Base-by-base conservation (phyloP, 2,329 filamentous ascomycete genomes). In the Tolypocladium guangdongense region DNA sequence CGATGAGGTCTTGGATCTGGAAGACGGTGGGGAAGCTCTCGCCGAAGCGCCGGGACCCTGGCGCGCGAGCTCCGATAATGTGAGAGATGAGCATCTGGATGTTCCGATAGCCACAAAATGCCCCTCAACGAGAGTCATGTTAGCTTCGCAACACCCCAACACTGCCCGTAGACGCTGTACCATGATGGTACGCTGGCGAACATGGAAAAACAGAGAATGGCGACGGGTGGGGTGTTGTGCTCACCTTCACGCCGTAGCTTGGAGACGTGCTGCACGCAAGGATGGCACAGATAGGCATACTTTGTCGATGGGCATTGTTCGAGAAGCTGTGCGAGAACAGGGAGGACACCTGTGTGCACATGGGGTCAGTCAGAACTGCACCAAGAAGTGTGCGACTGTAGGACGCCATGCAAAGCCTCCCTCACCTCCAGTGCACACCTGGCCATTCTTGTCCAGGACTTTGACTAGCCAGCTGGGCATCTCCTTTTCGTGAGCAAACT, bases 81-180 rank as follows among this genome's bases (percentile, higher is more conserved):
- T 89, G 91, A 0, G 90, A 92, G 16, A 86, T 74, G 60, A 96
- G 70, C 84, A 95, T 95, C 66, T 97, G 93, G 35, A 96, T 95
- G 64, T 95, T 97, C 41, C 92, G 81, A 66, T 96, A 97, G 4
- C 92, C 92, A 65, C 92, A 97, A 66, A 97, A 97, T 7, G 90
- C 88, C 24, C 90, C 90, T 81, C 24, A 3, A 47, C 16, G 18
- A 33, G 10, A 47, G 27, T 6, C 43, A 32, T 27, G 41, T 47
- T 33, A 47, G 43, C 43, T 20, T 47, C 43, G n/a, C 2, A 24
- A 20, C 7, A 33, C 43, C 2, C 11, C 16, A 33, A 7, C 43
- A 20, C 18, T 7, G 18, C 27, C n/a, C 3, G 10, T n/a, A 24
- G 3, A n/a, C 6, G 14, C 22, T 8, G 14, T 36, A 36, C 14